Evolutionary conservation across 306 rosid genomes (phyloP).

Genomic region (Elaeagnus macrophylla): DNA sequence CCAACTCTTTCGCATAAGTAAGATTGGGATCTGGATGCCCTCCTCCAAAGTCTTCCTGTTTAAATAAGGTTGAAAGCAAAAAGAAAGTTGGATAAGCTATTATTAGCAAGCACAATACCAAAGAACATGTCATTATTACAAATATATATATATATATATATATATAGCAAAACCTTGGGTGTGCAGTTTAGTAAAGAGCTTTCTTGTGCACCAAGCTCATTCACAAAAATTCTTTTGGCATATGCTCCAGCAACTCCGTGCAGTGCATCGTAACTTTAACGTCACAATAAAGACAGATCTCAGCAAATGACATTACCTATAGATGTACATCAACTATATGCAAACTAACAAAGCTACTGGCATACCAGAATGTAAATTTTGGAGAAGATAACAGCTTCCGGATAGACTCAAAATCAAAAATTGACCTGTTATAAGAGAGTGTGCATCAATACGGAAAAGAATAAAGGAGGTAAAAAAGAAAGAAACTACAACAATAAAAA

Average conservation of each 20-base stretch:
- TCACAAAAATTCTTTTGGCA: constrained; percentile 86
- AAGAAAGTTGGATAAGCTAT: not conserved
- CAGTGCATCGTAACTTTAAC: constrained; percentile 66
- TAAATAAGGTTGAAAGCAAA: constrained; percentile 12
- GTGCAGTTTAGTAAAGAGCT: constrained; percentile 79
- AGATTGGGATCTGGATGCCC: constrained; percentile 99
- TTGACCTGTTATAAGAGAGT: constrained; percentile 52
- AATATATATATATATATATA: not conserved
- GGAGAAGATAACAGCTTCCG: constrained; percentile 68
- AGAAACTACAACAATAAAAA: no score
- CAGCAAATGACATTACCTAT: not conserved
- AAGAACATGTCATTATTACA: not conserved
- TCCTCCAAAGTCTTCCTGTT: constrained; percentile 98
- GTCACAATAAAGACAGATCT: constrained; percentile 13
- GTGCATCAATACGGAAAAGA: not conserved
- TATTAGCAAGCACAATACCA: not conserved
- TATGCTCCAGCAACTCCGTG: constrained; percentile 98
- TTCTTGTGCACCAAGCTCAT: constrained; percentile 97
- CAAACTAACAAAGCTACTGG: constrained; percentile 12
- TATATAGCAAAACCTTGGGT: constrained; percentile 60
- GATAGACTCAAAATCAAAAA: constrained; percentile 76
- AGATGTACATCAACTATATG: constrained; percentile 2
- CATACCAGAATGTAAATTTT: constrained; percentile 87
- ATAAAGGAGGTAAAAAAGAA: not conserved
- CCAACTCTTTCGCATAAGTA: constrained; percentile 98